Evolutionary conservation across 2,329 filamentous ascomycete species (phyloP).

Genomic region (Apiospora kogelbergensis): DNA sequence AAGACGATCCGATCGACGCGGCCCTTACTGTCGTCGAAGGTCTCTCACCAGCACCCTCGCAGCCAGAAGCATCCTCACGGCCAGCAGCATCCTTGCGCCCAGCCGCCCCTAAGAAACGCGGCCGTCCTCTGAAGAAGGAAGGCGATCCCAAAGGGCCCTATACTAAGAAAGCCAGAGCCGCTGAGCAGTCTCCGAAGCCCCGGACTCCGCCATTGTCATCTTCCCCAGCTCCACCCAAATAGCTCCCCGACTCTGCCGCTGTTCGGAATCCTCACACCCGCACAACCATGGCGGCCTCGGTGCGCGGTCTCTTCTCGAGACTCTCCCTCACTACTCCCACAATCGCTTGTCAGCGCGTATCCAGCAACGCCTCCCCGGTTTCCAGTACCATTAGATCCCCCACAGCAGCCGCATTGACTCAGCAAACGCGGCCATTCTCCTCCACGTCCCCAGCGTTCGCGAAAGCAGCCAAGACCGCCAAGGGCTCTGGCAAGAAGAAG

Average conservation of each 20-base stretch:
- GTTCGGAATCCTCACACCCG: background rate
- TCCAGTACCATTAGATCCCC: constrained; percentile 5
- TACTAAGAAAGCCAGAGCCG: background rate
- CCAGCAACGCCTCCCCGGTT: background rate
- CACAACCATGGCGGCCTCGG: background rate
- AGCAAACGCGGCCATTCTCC: constrained; percentile 3
- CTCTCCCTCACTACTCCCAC: constrained; percentile 17
- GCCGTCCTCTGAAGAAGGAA: background rate
- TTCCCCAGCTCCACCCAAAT: no score
- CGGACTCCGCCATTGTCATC: no score
- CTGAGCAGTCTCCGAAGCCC: no score
- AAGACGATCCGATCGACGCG: background rate
- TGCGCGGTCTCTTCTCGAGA: constrained; percentile 25
- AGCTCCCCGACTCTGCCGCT: background rate
- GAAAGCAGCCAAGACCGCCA: constrained; percentile 14
- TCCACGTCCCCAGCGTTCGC: constrained; percentile 9
- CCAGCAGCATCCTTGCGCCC: background rate
- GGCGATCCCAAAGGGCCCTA: constrained; percentile 2
- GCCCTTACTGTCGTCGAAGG: background rate
- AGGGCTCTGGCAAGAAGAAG: no score
- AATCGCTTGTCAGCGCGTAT: background rate
- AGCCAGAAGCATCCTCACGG: no score
- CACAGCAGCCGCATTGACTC: background rate
- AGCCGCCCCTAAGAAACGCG: background rate
- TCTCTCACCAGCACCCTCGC: no score